Evolutionary conservation across 1,284 basidiomycete genomes (phyloP).

Genomic region (Garcileccinum viscosum): DNA sequence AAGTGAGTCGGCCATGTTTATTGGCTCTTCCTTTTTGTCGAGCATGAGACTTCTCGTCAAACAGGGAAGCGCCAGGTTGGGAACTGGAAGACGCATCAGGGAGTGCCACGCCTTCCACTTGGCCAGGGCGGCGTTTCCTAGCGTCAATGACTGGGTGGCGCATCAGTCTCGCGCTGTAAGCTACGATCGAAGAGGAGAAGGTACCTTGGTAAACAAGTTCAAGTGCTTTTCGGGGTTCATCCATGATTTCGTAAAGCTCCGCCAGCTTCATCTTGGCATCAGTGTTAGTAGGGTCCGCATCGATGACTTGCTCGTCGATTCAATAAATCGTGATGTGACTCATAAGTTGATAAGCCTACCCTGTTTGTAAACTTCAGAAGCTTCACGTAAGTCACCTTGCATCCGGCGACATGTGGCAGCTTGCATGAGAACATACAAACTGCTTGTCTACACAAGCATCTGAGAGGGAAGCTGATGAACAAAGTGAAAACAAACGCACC

Average conservation of each 20-base stretch:
- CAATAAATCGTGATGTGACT: not conserved
- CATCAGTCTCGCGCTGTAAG: not conserved
- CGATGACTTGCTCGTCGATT: conserved; percentile 59
- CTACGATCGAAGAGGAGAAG: not conserved
- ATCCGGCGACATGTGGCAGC: conserved; percentile 49
- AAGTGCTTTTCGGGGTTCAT: conserved; percentile 82
- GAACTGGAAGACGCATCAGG: conserved; percentile 32
- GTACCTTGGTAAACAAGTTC: conserved; percentile 86
- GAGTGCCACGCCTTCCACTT: conserved; percentile 21
- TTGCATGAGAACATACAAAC: conserved; percentile 29
- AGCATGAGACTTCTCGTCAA: conserved; percentile 55
- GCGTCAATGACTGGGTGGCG: conserved; percentile 23
- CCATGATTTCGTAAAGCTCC: conserved; percentile 84
- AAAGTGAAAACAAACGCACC: conserved; percentile 12
- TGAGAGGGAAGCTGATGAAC: not conserved
- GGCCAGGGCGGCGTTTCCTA: conserved; percentile 53
- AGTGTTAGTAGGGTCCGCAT: conserved; percentile 74
- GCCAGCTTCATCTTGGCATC: conserved; percentile 90
- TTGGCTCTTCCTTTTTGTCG: conserved; percentile 43
- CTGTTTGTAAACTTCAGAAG: conserved; percentile 83
- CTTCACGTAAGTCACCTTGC: conserved; percentile 73
- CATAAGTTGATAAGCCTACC: conserved; percentile 50
- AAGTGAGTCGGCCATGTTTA: conserved; percentile 54
- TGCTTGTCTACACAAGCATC: conserved; percentile 19
- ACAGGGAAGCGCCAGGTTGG: conserved; percentile 51